phyloP scores from a whole-genome alignment of 2,329 filamentous ascomycete species.

The Atkinsonella texensis region DNA sequence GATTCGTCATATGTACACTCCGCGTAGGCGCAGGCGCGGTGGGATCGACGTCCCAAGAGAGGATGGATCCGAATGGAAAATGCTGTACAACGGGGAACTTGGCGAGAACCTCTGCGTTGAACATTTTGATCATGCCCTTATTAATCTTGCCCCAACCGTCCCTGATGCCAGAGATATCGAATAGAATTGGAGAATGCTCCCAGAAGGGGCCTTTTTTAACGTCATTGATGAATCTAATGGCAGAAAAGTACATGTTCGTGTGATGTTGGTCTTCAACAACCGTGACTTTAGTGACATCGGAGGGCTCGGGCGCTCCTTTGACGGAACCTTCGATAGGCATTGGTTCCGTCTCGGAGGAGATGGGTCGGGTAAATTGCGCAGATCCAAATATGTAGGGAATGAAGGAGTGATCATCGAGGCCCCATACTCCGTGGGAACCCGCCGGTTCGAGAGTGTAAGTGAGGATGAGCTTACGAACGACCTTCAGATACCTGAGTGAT shows the following conservation, averaged over 20 bases:
- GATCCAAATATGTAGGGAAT: slow-evolving; percentile 91
- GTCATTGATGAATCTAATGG: slow-evolving; percentile 92
- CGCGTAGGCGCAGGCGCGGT: slow-evolving; percentile 36
- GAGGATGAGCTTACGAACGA: slow-evolving; percentile 72
- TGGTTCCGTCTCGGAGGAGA: slow-evolving; percentile 42
- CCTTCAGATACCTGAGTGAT: slow-evolving; percentile 54
- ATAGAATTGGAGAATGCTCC: slow-evolving; percentile 91
- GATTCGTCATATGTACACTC: slow-evolving; percentile 46
- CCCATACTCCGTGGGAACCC: slow-evolving; percentile 95
- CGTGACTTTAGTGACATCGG: slow-evolving; percentile 52
- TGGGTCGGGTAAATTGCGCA: slow-evolving; percentile 72
- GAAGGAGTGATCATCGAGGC: slow-evolving; percentile 94
- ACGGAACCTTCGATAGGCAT: slow-evolving; percentile 74
- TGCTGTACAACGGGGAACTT: slow-evolving; percentile 99
- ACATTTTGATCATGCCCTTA: slow-evolving; percentile 99
- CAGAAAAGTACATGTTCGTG: slow-evolving; percentile 83
- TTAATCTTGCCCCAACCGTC: slow-evolving; percentile 99
- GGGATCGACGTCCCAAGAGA: slow-evolving; percentile 62
- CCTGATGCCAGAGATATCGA: slow-evolving; percentile 82
- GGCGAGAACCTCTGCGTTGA: slow-evolving; percentile 86
- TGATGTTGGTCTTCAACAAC: slow-evolving; percentile 53
- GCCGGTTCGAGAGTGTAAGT: slow-evolving; percentile 92
- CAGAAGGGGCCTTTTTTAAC: slow-evolving; percentile 96
- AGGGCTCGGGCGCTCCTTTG: slow-evolving; percentile 56
- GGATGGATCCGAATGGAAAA: slow-evolving; percentile 73